A percentile compares a stretch with the other conserved stretches of the same genome.
Evolutionary conservation across 2,329 filamentous ascomycete species (phyloP).

Genomic region (Aspergillus novoparasiticus): DNA sequence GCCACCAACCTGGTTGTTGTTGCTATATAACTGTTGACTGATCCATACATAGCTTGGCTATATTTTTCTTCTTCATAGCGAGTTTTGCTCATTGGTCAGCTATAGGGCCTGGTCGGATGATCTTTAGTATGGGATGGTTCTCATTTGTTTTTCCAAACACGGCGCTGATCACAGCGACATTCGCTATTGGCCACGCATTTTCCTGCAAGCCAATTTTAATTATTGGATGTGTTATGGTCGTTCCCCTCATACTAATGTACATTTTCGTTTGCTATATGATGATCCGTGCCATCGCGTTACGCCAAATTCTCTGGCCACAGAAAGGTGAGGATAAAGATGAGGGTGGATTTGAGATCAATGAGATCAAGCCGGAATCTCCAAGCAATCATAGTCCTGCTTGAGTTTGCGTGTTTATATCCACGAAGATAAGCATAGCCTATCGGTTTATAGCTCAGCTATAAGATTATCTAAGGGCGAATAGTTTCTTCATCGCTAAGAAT

Average conservation of each 20-base stretch:
- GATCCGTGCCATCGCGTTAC: conserved; percentile 66
- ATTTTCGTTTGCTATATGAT: conserved; percentile 69
- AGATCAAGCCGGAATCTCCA: conserved; percentile 27
- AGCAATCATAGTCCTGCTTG: conserved; percentile 22
- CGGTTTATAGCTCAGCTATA: background rate
- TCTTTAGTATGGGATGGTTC: conserved; percentile 85
- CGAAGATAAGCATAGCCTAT: background rate
- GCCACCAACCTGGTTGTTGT: background rate
- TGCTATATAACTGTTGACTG: conserved; percentile 9
- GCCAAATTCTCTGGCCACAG: conserved; percentile 75
- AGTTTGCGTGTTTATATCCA: background rate
- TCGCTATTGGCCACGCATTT: conserved; percentile 67
- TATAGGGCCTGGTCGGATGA: conserved; percentile 61
- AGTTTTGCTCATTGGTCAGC: conserved; percentile 75
- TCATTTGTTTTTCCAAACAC: conserved; percentile 83
- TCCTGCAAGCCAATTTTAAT: conserved; percentile 63
- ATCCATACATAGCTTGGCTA: conserved; percentile 56
- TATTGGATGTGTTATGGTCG: conserved; percentile 68
- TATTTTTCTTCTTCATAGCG: conserved; percentile 83
- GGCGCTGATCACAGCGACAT: conserved; percentile 71
- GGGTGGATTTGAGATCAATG: conserved; percentile 56
- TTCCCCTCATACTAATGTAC: conserved; percentile 69
- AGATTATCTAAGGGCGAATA: background rate
- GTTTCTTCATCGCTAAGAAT: background rate
- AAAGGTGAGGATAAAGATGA: conserved; percentile 68